Percentiles rank a stretch among this genome's conserved stretches.
phyloP scores from a whole-genome alignment of 2,329 filamentous ascomycete genomes.

The Apiospora saccharicola region DNA sequence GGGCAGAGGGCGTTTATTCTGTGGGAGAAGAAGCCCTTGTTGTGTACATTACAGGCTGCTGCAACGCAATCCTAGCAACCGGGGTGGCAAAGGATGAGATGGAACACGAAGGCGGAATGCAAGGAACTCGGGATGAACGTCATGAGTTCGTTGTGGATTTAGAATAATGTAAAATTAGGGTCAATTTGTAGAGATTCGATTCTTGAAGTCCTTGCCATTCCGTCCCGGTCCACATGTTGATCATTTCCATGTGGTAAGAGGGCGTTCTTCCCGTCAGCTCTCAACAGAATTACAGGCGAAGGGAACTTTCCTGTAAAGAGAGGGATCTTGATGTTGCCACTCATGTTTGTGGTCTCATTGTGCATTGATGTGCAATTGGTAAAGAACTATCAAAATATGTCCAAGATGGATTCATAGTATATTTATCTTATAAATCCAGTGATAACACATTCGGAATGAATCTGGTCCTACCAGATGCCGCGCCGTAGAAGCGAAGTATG shows the following conservation, averaged over 20 bases:
- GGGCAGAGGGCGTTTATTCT: slow-evolving; percentile 26
- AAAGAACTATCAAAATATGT: too few species aligned
- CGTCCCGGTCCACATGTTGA: neutral
- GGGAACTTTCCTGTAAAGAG: neutral
- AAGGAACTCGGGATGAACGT: neutral
- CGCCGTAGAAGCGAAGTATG: neutral
- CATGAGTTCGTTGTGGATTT: neutral
- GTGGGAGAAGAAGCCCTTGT: slow-evolving; percentile 25
- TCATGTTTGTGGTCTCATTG: too few species aligned
- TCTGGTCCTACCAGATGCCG: neutral
- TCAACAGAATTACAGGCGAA: neutral
- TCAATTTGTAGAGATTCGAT: neutral
- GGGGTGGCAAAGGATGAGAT: too few species aligned
- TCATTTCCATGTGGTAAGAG: neutral
- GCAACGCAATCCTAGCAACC: neutral
- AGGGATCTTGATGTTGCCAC: too few species aligned
- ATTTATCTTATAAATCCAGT: accelerated
- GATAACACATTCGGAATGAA: neutral
- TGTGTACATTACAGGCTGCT: neutral
- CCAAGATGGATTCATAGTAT: neutral
- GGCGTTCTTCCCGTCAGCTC: neutral
- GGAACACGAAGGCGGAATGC: neutral
- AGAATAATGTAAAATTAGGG: neutral
- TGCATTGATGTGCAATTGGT: too few species aligned
- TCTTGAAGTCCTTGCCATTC: neutral